A percentile compares a stretch with the other conserved stretches of the same genome.
phyloP scores from a whole-genome alignment of 495 filamentous ascomycete species.

The Daldinia concentrica region DNA sequence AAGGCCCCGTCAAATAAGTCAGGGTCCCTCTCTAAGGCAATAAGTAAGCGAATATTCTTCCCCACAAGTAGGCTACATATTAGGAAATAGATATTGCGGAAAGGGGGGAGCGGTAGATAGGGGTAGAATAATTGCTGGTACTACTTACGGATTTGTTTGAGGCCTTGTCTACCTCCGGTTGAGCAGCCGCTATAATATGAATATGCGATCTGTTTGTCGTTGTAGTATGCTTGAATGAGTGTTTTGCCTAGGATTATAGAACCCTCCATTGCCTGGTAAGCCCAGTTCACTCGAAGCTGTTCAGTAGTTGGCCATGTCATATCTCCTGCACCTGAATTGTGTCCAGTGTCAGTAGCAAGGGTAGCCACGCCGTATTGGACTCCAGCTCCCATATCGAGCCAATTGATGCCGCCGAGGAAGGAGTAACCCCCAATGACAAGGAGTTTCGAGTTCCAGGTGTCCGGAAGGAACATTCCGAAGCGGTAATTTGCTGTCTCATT shows the following conservation, averaged over 20 bases:
- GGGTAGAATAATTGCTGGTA: not conserved
- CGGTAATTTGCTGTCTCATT: constrained; percentile 58
- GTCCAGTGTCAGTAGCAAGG: constrained; percentile 66
- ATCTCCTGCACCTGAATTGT: constrained; percentile 55
- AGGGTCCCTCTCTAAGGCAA: constrained; percentile 28
- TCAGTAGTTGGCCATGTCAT: constrained; percentile 61
- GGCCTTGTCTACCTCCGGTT: constrained; percentile 60
- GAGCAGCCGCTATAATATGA: constrained; percentile 63
- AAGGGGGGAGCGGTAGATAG: not conserved
- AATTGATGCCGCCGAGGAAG: constrained; percentile 62
- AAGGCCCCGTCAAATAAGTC: constrained; percentile 39
- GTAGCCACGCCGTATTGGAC: constrained; percentile 60
- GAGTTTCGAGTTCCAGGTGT: constrained; percentile 57
- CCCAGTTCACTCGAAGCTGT: constrained; percentile 51
- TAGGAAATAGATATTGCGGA: not conserved
- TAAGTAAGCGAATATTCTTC: not conserved
- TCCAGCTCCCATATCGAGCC: constrained; percentile 59
- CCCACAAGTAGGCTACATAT: not conserved
- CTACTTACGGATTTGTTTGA: constrained; percentile 51
- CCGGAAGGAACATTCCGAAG: constrained; percentile 64
- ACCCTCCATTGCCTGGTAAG: constrained; percentile 55
- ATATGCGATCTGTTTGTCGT: constrained; percentile 26
- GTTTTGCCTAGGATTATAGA: constrained; percentile 51
- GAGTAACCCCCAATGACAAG: constrained; percentile 56
- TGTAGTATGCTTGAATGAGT: constrained; percentile 43